Percentiles rank a stretch among this genome's conserved stretches.
Evolutionary conservation across 2,329 filamentous ascomycete species (phyloP).

Genomic region (Diplocarpon mali): DNA sequence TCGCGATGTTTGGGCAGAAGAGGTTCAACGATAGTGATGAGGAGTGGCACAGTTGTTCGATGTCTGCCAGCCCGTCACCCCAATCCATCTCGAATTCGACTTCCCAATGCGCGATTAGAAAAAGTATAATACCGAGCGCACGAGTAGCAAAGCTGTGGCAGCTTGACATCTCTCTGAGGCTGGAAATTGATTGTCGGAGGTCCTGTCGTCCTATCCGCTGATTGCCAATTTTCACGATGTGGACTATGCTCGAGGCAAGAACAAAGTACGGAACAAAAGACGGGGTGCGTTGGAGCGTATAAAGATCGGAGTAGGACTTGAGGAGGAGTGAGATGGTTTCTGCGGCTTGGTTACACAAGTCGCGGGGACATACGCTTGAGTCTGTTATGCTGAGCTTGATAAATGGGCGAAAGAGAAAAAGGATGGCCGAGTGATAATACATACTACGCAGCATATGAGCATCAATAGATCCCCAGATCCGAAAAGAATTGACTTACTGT

Average conservation of each 20-base stretch:
- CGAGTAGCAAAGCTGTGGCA: constrained; percentile 23
- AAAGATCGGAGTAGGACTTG: constrained; percentile 25
- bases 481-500: constrained; percentile 45
- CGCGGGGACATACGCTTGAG: constrained; percentile 21
- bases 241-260: constrained; percentile 20
- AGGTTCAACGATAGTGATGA: constrained; percentile 13
- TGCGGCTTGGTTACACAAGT: constrained; percentile 26
- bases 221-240: constrained; percentile 20
- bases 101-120: constrained; percentile 47
- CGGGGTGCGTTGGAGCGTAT: constrained; percentile 25
- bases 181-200: constrained; percentile 43
- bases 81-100: constrained; percentile 38
- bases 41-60: constrained; percentile 17
- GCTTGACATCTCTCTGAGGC: constrained; percentile 49
- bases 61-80: constrained; percentile 30
- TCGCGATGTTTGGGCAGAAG: constrained; percentile 19
- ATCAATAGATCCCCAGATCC: not conserved
- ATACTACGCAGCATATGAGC: constrained; percentile 36
- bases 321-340: constrained; percentile 28
- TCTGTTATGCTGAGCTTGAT: constrained; percentile 22
- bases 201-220: constrained; percentile 27
- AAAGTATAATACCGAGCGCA: constrained; percentile 37
- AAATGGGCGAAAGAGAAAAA: constrained; percentile 63
- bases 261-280: constrained; percentile 27
- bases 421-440: constrained; percentile 60